Evolutionary conservation across 495 filamentous ascomycete genomes (phyloP), one percentile per base, ranked within the genome.

Genomic region (Hypoxylon crocopeplum): DNA sequence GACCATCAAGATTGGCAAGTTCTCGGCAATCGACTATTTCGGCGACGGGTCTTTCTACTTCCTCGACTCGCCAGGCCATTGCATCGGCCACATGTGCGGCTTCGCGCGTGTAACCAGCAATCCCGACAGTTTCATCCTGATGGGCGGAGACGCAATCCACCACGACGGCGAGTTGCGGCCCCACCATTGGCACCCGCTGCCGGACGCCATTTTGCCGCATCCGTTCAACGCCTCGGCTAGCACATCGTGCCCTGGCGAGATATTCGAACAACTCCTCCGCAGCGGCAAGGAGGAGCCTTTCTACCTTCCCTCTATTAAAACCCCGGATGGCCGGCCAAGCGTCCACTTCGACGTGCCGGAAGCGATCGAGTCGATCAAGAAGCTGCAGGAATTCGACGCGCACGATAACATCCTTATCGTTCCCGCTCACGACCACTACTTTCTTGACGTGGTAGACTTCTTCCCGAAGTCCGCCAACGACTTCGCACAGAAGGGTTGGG

Each of bases 21-120:
- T 84, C 61, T 49, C 55, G 15, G 86, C 84, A 0, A 58, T 80
- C 13, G 87, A 90, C 65, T 87, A 82, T 58, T 87, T 85, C 59
- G 75, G 73, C 7, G 85, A 87, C 59, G 84, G 84, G 7, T 79
- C 76, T 17, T 80, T 86, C 52, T 85, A 84, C 66, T 72, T 87
- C 30, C 72, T 87, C 38, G 74, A 84, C 59, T 56, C 77, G 0
- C 82, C 84, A 2, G 84, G 84, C 10, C 84, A 86, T 51, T 73
- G 76, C 8, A 67, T 78, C 22, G 84, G 86, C 0, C 84, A 88
- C 58, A 73, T 86, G 3, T 78, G 77, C 52, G 84, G 57, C 0
- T 69, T 88, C 3, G 85, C 81, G 7, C 69, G 84, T 1, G 81
- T 79, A 7, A 82, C 79, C 0, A 52, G 64, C 6, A 41, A 46